Evolutionary conservation across 495 filamentous ascomycete genomes (phyloP), one percentile per base, ranked within the genome.

Genomic region (Bathelium albidoporum): DNA sequence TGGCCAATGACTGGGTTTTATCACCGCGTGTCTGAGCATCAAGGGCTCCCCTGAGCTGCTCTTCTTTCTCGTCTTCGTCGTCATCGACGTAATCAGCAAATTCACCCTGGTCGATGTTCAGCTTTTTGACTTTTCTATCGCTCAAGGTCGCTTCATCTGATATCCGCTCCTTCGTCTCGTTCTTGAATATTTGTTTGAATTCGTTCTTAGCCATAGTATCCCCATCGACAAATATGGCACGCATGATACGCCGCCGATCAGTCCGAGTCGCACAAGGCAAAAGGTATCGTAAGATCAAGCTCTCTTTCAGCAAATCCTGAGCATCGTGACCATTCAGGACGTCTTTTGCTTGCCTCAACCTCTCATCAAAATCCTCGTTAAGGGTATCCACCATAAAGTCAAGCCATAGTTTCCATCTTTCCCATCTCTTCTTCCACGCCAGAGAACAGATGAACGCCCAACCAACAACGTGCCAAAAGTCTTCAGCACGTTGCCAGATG

Each of bases 381-480:
- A 97, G 69, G 20, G 89, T 81, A 39, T 89, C 83, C 20, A 96
- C 72, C 83, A 96, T 88, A 45, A 87, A 86, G 31, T 86, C 83
- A 3, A 97, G 77, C 89, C 90, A 95, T 7, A 83, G 72, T 63
- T 81, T 85, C 94, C 94, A 98, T 69, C 83, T 80, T 62, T 81
- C 82, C 94, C 94, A 98, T 26, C 91, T 75, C 36, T 76, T 78
- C 43, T 80, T 81, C 61, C 92, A 79, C 45, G 80, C 73, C 1
- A 90, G 80, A 18, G 90, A 90, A 75, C 94, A 98, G 67, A 91
- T 92, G 73, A 97, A 95, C 0, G 89, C 86, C 94, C 94, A 97
- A 2, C 94, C 94, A 0, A 93, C 84, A 0, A 88, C 81, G 44
- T 87, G 83, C 90, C 95, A 98, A 65, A 97, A 93, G 69, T 95